Evolutionary conservation across 441 rosid genomes (phyloP).

Genomic region (Sinapis alba): DNA sequence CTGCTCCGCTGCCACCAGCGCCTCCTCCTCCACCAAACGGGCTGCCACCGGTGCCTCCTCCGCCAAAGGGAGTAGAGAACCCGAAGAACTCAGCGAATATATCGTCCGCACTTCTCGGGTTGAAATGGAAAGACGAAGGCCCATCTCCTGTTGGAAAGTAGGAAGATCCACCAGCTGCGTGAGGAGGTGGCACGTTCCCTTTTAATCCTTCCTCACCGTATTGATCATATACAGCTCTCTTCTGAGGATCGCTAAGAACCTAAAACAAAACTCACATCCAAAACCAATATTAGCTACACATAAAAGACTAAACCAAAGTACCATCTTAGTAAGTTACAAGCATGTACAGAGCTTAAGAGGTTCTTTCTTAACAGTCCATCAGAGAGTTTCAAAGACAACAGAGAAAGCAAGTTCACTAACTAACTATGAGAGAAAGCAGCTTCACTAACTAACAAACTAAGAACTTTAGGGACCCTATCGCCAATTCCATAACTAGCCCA

Average conservation of each 20-base stretch:
- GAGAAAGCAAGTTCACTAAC: neutral
- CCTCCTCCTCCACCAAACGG: constrained; percentile 57
- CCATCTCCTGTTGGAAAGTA: constrained; percentile 63
- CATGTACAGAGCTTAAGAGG: neutral
- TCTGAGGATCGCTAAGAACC: constrained; percentile 87
- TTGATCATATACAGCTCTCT: constrained; percentile 76
- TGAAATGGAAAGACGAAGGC: constrained; percentile 55
- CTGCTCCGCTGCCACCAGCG: constrained; percentile 48
- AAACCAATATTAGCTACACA: constrained; percentile 5
- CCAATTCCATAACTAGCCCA: neutral
- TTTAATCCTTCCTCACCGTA: constrained; percentile 90
- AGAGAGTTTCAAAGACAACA: neutral
- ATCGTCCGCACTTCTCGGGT: constrained; percentile 69
- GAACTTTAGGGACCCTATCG: neutral
- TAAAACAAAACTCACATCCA: constrained; percentile 33
- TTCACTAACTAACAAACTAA: neutral
- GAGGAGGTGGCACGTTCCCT: constrained; percentile 73
- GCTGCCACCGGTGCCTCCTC: constrained; percentile 15
- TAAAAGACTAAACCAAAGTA: neutral
- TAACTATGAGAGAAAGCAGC: constrained; percentile 2
- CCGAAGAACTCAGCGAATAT: constrained; percentile 76
- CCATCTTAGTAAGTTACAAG: neutral
- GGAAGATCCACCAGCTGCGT: constrained; percentile 50
- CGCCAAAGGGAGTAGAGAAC: constrained; percentile 58
- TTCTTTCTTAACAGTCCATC: neutral